Evolutionary conservation across 495 filamentous ascomycete species (phyloP), one percentile per base, ranked within the genome.

Genomic region (Hypomontagnella submonticulosa): DNA sequence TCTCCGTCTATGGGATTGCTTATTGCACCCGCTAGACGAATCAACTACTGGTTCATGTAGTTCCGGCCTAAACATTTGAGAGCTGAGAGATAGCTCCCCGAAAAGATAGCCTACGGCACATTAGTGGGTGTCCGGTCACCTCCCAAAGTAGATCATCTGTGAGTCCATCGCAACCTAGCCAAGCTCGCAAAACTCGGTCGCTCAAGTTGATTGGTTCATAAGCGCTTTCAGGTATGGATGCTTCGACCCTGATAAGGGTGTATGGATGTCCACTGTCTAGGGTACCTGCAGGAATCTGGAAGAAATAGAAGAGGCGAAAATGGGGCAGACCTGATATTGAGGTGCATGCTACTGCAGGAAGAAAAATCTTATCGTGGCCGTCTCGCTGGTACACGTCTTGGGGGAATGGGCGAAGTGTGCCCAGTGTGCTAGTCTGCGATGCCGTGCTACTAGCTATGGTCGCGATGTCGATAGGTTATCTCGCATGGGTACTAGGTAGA

Each of bases 221-320:
- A 55, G 56, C 55, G 49, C 56, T 61, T 51, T 48, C 47, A 64
- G 49, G 50, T 61, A 62, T 61, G 58, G 59, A 23, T 61, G 48
- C 40, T 62, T 57, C 41, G 27, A 48, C 53, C 23, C 47, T 59
- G 55, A 49, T 68, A 40, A 44, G 57, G 65, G 58, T 58, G 54
- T 38, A 59, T 32, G 54, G 48, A 48, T 68, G 58, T 60, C 60
- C 54, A 63, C 51, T n/a, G 60, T 60, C 66, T 60, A 65, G 66
- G 66, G 66, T 69, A 69, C 66, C 66, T 69, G 66, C 66, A 69
- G 66, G 61, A 69, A 69, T 64, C 66, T 65, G 61, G 61, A 65
- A 65, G 66, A 63, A 52, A 44, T 52, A 38, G 42, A 15, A 56
- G 50, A 52, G 37, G 38, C 50, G 32, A 52, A 27, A 43, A 64